These are phyloP conservation scores for Lizonia empirigonia DNA, from an alignment of 2,329 filamentous ascomycete genomes.

Conservation along the genomic window DNA sequence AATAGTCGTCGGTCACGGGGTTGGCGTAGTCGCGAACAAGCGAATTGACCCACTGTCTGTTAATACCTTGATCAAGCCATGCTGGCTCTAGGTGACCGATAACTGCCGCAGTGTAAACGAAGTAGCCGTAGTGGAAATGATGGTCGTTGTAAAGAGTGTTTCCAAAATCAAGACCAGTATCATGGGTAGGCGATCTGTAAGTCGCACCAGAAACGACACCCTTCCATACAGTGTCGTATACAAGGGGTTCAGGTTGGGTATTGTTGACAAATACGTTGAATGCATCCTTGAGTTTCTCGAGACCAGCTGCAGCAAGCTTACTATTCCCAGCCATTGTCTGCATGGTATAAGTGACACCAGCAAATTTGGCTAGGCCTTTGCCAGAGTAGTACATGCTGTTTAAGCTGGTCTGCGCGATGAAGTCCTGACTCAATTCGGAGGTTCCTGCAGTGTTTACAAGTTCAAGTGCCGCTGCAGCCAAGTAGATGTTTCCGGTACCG, in stretches of 20 bases:
- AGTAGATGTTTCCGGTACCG: slow-evolving; percentile 35
- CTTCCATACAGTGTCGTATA: slow-evolving; percentile 71
- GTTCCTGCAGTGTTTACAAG: slow-evolving; percentile 67
- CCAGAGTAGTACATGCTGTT: slow-evolving; percentile 96
- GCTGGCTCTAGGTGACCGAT: slow-evolving; percentile 79
- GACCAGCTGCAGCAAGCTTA: slow-evolving; percentile 57
- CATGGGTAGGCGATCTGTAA: slow-evolving; percentile 50
- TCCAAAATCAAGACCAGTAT: slow-evolving; percentile 78
- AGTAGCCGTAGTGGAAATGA: slow-evolving; percentile 79
- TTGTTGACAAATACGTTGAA: slow-evolving; percentile 58
- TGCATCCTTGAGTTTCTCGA: slow-evolving; percentile 58
- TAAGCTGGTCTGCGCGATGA: slow-evolving; percentile 73
- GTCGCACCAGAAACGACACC: slow-evolving; percentile 80
- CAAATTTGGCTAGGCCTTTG: slow-evolving; percentile 53
- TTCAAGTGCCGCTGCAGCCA: slow-evolving; percentile 59
- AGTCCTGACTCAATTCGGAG: slow-evolving; percentile 77
- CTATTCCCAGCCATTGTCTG: slow-evolving; percentile 66
- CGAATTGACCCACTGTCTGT: slow-evolving; percentile 81
- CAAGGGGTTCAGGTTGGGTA: slow-evolving; percentile 57
- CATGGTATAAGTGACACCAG: slow-evolving; percentile 52
- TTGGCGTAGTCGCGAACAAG: slow-evolving; percentile 86
- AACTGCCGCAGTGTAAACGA: slow-evolving; percentile 84
- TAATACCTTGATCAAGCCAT: slow-evolving; percentile 69
- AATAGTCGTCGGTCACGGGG: slow-evolving; percentile 69
- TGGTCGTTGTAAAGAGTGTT: slow-evolving; percentile 82